A percentile compares a stretch with the other conserved stretches of the same genome.
Conservation (phyloP, 1,284 basidiomycete species). For the Ceratobasidium sp. region DNA sequence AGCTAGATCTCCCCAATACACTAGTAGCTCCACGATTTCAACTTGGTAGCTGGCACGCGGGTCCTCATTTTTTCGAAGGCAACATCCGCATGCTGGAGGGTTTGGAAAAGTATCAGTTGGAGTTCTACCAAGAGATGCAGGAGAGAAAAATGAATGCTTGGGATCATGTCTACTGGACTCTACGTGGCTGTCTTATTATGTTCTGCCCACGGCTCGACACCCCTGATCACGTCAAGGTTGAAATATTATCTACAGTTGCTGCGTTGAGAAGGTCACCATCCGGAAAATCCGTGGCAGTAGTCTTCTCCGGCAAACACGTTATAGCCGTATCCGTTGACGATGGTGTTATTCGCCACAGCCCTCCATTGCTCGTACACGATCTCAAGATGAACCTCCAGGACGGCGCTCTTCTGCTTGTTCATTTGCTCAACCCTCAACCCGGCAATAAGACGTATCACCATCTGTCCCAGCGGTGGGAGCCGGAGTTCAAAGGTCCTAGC, state of each 20-base stretch:
- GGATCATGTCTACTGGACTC: conserved; percentile 12
- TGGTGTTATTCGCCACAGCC: not conserved
- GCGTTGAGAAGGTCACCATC: not conserved
- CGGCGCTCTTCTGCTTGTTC: conserved; percentile 6
- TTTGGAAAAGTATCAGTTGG: not conserved
- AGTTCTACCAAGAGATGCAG: not conserved
- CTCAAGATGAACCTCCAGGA: not conserved
- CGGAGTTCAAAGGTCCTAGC: too few species aligned
- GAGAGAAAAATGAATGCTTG: not conserved
- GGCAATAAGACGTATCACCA: not conserved
- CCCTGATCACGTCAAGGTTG: not conserved
- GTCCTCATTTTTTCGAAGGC: not conserved
- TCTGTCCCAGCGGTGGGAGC: not conserved
- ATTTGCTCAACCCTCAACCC: not conserved
- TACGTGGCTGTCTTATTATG: conserved; percentile 21
- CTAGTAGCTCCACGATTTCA: too few species aligned
- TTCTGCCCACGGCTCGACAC: conserved; percentile 27
- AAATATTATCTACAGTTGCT: not conserved
- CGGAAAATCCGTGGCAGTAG: not conserved
- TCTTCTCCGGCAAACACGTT: not conserved
- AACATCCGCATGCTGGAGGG: not conserved
- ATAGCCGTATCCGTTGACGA: not conserved
- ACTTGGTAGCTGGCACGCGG: too few species aligned
- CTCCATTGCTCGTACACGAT: not conserved
- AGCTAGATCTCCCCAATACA: not conserved